Evolutionary conservation across 2,329 filamentous ascomycete species (phyloP), one percentile per base, ranked within the genome.

Genomic region (Sclerotinia sclerotiorum): DNA sequence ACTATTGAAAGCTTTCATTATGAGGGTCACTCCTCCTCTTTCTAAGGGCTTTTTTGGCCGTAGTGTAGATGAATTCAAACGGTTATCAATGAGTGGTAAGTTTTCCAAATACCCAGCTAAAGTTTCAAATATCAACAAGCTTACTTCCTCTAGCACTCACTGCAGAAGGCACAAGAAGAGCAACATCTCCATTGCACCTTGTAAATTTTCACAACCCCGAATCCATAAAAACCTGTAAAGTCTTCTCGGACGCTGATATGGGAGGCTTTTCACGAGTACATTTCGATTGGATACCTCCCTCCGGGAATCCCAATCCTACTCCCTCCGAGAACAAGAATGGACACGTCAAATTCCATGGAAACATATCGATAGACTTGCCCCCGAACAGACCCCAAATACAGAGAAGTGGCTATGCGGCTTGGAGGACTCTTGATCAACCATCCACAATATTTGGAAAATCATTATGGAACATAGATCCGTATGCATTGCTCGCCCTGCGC

Each of bases 401-500:
- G 75, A 84, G 92, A 56, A 90, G 88, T 69, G 95, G 95, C 56
- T 99, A 94, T 78, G 94, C 95, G 1, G 95, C 90, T 2, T 99
- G 93, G 84, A 86, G 94, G 69, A 98, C 96, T 27, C 84, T 87
- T 61, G 93, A 97, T 76, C 87, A 89, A 60, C 85, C 85, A 5
- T 81, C 87, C 11, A 96, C 92, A 27, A 79, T 97, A n/a, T 97
- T 98, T 76, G 95, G 95, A 52, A 90, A 89, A 68, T 84, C 91
- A 46, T 82, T 93, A 29, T 97, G 93, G 92, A 90, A 98, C 77
- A 90, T 97, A 65, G 94, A 97, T 76, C 89, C 91, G 3, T 98
- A 97, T 80, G 82, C 85, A 17, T 97, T 93, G 79, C 88, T 99
- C 13, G 94, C 93, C 0, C 80, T 99, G 76, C 90, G 94, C 19